Evolutionary conservation across 2,329 filamentous ascomycete species (phyloP).

Genomic region (Xylaria arbuscula): DNA sequence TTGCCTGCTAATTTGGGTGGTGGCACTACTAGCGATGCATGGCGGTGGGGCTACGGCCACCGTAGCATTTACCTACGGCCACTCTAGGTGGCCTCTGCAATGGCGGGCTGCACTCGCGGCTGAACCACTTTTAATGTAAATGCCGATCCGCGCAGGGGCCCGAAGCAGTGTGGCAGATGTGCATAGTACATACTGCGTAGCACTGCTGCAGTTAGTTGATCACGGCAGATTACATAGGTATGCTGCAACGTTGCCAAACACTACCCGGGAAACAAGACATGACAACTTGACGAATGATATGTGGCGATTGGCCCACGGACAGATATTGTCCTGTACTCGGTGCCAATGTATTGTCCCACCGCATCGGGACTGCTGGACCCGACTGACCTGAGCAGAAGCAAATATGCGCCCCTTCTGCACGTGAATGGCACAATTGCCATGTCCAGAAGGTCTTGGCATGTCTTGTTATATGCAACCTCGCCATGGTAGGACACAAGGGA

Average conservation of each 20-base stretch:
- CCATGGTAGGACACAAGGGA: no score
- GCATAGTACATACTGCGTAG: background rate
- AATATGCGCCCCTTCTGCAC: background rate
- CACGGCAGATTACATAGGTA: background rate
- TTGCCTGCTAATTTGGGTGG: no score
- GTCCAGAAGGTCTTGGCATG: slow-evolving; percentile 10
- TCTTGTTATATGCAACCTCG: slow-evolving; percentile 12
- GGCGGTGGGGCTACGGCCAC: no score
- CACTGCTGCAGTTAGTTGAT: background rate
- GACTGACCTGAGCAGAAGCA: background rate
- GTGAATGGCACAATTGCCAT: slow-evolving; percentile 9
- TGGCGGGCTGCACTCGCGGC: no score
- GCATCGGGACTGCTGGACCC: slow-evolving; percentile 2
- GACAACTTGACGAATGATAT: slow-evolving; percentile 13
- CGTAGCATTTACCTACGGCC: no score
- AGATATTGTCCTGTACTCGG: background rate
- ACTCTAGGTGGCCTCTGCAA: no score
- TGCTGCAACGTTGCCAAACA: background rate
- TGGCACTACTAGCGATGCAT: no score
- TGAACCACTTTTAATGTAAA: background rate
- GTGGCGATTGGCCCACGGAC: slow-evolving; percentile 27
- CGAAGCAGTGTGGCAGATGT: background rate
- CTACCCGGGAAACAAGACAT: background rate
- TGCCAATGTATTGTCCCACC: slow-evolving; percentile 7
- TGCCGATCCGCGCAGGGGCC: background rate